Conservation (phyloP, 805 yeast genomes). For the Torulaspora maleeae region DNA sequence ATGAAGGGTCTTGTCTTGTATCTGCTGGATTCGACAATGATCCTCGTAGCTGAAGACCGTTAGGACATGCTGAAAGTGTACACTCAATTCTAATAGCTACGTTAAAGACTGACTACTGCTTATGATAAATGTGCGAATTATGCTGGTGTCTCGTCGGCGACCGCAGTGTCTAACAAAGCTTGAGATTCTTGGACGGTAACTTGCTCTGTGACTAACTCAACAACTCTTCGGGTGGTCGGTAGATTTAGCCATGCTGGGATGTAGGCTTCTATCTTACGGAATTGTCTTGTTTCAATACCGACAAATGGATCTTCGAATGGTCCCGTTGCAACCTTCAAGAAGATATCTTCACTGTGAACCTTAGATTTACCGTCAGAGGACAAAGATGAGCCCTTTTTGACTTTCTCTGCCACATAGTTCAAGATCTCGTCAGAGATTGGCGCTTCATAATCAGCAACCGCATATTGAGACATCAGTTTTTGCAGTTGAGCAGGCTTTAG, state of each 20-base stretch:
- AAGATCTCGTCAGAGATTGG: slow-evolving; percentile 82
- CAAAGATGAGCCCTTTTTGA: slow-evolving; percentile 44
- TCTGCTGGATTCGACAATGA: neutral
- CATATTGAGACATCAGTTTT: slow-evolving; percentile 81
- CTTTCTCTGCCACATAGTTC: slow-evolving; percentile 74
- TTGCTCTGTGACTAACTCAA: slow-evolving; percentile 80
- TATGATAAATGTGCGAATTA: neutral
- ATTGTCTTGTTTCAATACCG: slow-evolving; percentile 66
- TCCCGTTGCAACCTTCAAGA: slow-evolving; percentile 64
- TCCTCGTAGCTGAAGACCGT: neutral
- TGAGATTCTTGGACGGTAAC: slow-evolving; percentile 60
- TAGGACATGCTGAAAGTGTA: slow-evolving; percentile 2
- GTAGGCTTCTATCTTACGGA: slow-evolving; percentile 78
- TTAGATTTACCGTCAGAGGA: slow-evolving; percentile 49
- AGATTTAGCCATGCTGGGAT: slow-evolving; percentile 92
- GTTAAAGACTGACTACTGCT: neutral
- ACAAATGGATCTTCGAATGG: slow-evolving; percentile 83
- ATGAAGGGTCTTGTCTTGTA: neutral
- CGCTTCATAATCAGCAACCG: slow-evolving; percentile 89
- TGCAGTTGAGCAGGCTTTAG: slow-evolving; percentile 95
- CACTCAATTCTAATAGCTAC: slow-evolving; percentile 3
- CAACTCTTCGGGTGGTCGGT: slow-evolving; percentile 82
- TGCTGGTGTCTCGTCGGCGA: slow-evolving; percentile 4
- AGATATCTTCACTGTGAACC: slow-evolving; percentile 46
- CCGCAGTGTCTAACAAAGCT: slow-evolving; percentile 9